Base-by-base conservation (phyloP, 805 yeast genomes). In the Kluyveromyces nonfermentans region DNA sequence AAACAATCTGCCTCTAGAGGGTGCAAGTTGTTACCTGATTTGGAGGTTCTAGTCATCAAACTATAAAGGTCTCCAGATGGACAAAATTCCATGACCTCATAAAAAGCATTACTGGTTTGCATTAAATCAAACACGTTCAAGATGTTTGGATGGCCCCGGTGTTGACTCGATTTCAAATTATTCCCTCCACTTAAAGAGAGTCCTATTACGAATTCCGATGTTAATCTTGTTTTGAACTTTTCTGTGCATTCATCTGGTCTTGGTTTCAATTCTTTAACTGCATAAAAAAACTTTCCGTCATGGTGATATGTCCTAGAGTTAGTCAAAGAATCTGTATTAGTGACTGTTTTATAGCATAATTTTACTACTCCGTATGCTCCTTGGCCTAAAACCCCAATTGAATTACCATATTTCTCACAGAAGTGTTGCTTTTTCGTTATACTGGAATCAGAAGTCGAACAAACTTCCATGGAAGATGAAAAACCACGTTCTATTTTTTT, bases 361-460 rank as follows among this genome's bases (percentile, higher is more conserved):
- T 95, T 75, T 15, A 90, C 97, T 50, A 85, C 95, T 44, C 97
- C 98, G 67, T 88, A 90, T 0, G 97, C 95, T 37, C 97, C 98
- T 60, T 89, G 88, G 17, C 97, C 97, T 46, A 78, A 73, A 28
- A 72, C 62, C 7, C 79, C 79, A 44, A 70, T 64, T 19, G 73
- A 65, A 44, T 65, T 70, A 25, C 82, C 82, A 50, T 75, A 77
- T 50, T 71, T 75, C 22, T 66, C 66, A 7, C 62, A 55, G 17
- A 75, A 3, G 62, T 67, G 31, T 65, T 56, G 47, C 63, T 65
- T 33, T 59, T 56, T 28, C 56, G 43, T 14, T 33, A 54, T 56
- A 25, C 43, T 43, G 19, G 38, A 19, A 8, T 21, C 41, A 14
- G 42, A 41, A 16, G 36, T 45, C 5, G 40, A 16, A n/a, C 31